Conservation (phyloP, 2,329 filamentous ascomycete species). For the Colletotrichum cereale region DNA sequence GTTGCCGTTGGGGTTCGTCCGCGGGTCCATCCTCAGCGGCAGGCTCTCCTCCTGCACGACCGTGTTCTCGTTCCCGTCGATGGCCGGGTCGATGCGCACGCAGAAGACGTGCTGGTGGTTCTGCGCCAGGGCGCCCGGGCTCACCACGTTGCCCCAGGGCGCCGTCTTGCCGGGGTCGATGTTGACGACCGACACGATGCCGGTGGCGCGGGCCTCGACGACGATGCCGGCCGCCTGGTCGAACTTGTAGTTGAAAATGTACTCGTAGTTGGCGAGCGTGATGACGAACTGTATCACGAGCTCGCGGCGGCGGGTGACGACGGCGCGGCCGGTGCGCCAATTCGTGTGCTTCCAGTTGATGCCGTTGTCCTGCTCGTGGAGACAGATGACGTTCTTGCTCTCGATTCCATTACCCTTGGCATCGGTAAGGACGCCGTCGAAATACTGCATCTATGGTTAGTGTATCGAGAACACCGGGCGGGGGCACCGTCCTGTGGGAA, state of each 20-base stretch:
- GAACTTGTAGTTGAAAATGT: slow-evolving; percentile 54
- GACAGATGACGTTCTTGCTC: slow-evolving; percentile 52
- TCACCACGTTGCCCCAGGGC: slow-evolving; percentile 62
- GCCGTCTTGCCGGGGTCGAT: slow-evolving; percentile 63
- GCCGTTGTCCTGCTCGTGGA: slow-evolving; percentile 41
- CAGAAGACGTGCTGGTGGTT: slow-evolving; percentile 71
- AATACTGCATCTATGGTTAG: slow-evolving; percentile 29
- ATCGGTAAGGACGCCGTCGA: slow-evolving; percentile 45
- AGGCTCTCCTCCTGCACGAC: slow-evolving; percentile 69
- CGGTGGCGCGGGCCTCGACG: slow-evolving; percentile 44
- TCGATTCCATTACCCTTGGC: slow-evolving; percentile 52
- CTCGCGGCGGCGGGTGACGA: slow-evolving; percentile 63
- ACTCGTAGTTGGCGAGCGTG: slow-evolving; percentile 71
- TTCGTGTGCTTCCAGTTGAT: slow-evolving; percentile 57
- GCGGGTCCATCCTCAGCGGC: slow-evolving; percentile 57
- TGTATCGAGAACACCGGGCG: neutral
- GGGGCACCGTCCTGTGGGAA: neutral
- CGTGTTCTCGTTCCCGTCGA: slow-evolving; percentile 66
- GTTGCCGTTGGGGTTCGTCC: slow-evolving; percentile 63
- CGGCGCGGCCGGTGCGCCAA: slow-evolving; percentile 64
- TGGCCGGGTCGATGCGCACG: slow-evolving; percentile 65
- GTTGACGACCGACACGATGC: slow-evolving; percentile 59
- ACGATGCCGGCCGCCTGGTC: slow-evolving; percentile 59
- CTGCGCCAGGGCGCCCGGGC: slow-evolving; percentile 64
- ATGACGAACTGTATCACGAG: slow-evolving; percentile 69